Percentiles rank a stretch among this genome's conserved stretches.
Evolutionary conservation across 352 stramenopile genomes (phyloP).

Genomic region (Globisporangium heterothallicum): DNA sequence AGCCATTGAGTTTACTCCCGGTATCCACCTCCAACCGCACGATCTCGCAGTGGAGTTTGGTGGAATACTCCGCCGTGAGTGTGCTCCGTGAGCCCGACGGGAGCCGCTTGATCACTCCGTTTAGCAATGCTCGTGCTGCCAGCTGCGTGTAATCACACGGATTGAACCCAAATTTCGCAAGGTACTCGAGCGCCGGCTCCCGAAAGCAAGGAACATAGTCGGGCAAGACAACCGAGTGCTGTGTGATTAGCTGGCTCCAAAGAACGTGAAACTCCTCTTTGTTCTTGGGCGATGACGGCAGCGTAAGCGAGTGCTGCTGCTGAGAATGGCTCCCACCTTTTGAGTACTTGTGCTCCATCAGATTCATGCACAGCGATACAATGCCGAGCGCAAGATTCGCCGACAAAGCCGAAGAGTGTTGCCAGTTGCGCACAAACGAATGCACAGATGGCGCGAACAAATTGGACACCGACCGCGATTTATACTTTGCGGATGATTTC

Average conservation of each 20-base stretch:
- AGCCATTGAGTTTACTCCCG: slow-evolving; percentile 33
- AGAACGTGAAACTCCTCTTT: slow-evolving; percentile 83
- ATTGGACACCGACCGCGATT: not conserved
- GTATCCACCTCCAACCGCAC: slow-evolving; percentile 63
- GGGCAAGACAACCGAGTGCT: slow-evolving; percentile 75
- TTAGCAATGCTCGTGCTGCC: slow-evolving; percentile 60
- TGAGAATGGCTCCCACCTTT: slow-evolving; percentile 14
- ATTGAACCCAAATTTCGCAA: slow-evolving; percentile 75
- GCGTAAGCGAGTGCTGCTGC: slow-evolving; percentile 2
- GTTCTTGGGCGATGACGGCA: slow-evolving; percentile 42
- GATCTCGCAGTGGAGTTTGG: slow-evolving; percentile 78
- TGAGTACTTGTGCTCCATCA: slow-evolving; percentile 77
- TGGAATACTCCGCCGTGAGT: slow-evolving; percentile 66
- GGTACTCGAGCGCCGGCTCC: slow-evolving; percentile 65
- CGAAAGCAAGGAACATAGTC: slow-evolving; percentile 63
- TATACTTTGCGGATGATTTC: slow-evolving; percentile 15
- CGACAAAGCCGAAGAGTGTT: slow-evolving; percentile 67
- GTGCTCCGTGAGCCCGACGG: slow-evolving; percentile 30
- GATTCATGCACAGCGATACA: slow-evolving; percentile 73
- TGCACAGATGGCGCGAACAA: slow-evolving; percentile 16
- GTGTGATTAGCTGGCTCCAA: slow-evolving; percentile 84
- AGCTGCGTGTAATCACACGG: slow-evolving; percentile 71
- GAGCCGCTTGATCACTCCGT: slow-evolving; percentile 74
- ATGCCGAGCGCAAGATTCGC: slow-evolving; percentile 63
- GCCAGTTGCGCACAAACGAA: slow-evolving; percentile 59